phyloP scores from a whole-genome alignment of 1,284 basidiomycete genomes.

The Vanrija sp. region DNA sequence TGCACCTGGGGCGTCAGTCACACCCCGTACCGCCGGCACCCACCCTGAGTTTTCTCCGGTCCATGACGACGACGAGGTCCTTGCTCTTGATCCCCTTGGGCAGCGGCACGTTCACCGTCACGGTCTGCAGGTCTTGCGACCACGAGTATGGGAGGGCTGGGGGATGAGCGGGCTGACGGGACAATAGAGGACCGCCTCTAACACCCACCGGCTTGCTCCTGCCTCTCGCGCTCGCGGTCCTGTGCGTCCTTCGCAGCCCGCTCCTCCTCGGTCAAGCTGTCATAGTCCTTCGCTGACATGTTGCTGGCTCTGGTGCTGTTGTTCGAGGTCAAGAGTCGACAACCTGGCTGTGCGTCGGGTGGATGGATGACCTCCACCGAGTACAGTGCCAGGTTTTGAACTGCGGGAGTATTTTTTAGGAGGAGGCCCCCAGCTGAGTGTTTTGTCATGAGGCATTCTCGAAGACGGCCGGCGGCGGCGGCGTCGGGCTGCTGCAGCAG shows the following conservation, averaged over 20 bases:
- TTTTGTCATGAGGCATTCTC: not conserved
- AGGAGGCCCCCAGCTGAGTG: not conserved
- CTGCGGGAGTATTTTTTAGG: not conserved
- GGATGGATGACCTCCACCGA: slow-evolving; percentile 6
- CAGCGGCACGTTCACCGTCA: slow-evolving; percentile 78
- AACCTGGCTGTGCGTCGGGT: too few relatives aligned
- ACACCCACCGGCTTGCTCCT: slow-evolving; percentile 76
- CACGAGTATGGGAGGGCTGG: slow-evolving; percentile 86
- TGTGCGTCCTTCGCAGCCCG: slow-evolving; percentile 66
- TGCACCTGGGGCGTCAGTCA: slow-evolving; percentile 54
- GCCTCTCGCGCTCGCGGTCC: slow-evolving; percentile 64
- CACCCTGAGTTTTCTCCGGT: slow-evolving; percentile 70
- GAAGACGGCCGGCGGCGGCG: not conserved
- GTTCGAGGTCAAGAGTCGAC: not conserved
- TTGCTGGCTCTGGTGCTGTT: not conserved
- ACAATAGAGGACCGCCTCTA: not conserved
- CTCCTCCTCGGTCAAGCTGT: slow-evolving; percentile 73
- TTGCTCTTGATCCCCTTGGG: slow-evolving; percentile 78
- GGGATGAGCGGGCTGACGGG: slow-evolving; percentile 8
- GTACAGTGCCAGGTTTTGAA: too few relatives aligned
- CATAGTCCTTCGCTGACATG: slow-evolving; percentile 48
- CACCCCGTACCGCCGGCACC: not conserved
- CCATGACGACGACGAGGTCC: slow-evolving; percentile 70
- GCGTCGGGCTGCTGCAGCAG: not conserved
- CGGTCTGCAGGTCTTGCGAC: slow-evolving; percentile 83